A percentile compares a stretch with the other conserved stretches of the same genome.
These are phyloP conservation scores for Danielia reshetovae DNA, from an alignment of 805 yeast genomes.

Conservation along the genomic window DNA sequence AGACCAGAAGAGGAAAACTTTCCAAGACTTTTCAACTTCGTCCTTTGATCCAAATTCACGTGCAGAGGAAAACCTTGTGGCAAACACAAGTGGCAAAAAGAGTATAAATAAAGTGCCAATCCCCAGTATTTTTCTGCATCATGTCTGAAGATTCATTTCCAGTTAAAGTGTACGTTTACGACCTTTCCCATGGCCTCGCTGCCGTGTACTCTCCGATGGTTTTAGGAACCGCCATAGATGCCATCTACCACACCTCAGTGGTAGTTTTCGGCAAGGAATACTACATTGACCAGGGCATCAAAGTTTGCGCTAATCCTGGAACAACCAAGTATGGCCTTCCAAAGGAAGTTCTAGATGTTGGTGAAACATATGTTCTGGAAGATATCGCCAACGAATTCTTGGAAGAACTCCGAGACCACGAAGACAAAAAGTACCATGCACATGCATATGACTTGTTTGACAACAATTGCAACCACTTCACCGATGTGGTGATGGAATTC, in stretches of 20 bases:
- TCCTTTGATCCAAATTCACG: too few species aligned
- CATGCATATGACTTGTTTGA: slow-evolving; percentile 52
- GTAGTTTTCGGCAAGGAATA: slow-evolving; percentile 52
- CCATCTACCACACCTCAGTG: slow-evolving; percentile 64
- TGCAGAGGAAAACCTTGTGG: too few species aligned
- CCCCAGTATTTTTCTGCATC: background rate
- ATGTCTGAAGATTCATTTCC: slow-evolving; percentile 24
- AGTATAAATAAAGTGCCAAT: background rate
- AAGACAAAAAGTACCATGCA: slow-evolving; percentile 41
- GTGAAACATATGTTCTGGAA: slow-evolving; percentile 46
- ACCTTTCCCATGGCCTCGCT: slow-evolving; percentile 61
- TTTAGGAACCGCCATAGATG: slow-evolving; percentile 53
- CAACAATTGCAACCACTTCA: slow-evolving; percentile 68
- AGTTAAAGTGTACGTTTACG: slow-evolving; percentile 59
- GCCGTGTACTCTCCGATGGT: slow-evolving; percentile 44
- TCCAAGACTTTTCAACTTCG: too few species aligned
- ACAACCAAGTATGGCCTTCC: slow-evolving; percentile 59
- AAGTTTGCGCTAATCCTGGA: slow-evolving; percentile 40
- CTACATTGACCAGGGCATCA: slow-evolving; percentile 59
- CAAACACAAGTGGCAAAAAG: background rate
- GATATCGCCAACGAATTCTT: slow-evolving; percentile 54
- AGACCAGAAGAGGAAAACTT: too few species aligned
- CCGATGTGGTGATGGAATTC: slow-evolving; percentile 54
- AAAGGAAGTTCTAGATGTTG: slow-evolving; percentile 48
- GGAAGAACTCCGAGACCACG: slow-evolving; percentile 40